phyloP scores from a whole-genome alignment of 2,329 filamentous ascomycete genomes.

The Colletotrichum siamense region DNA sequence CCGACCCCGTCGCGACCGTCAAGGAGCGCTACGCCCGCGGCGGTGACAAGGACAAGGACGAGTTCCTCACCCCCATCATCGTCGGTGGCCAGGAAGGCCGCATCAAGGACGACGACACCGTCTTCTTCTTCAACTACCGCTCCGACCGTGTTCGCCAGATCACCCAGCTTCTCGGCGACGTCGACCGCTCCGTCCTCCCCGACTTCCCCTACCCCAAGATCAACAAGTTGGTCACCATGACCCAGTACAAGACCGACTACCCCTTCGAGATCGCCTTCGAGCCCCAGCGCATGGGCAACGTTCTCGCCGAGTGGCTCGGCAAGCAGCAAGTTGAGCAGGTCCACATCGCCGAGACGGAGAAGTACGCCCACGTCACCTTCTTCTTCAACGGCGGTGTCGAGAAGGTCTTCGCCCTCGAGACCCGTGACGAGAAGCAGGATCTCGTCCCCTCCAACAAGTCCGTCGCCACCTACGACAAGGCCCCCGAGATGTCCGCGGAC shows the following conservation, averaged over 20 bases:
- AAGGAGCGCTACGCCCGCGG: constrained; percentile 85
- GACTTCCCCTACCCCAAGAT: constrained; percentile 96
- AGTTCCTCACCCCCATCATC: constrained; percentile 98
- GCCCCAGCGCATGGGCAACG: constrained; percentile 95
- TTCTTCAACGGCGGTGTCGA: constrained; percentile 99
- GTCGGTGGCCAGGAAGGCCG: constrained; percentile 85
- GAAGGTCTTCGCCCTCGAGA: constrained; percentile 92
- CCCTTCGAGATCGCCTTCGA: constrained; percentile 91
- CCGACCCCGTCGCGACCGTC: constrained; percentile 85
- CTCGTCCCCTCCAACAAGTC: constrained; percentile 86
- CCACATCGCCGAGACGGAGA: constrained; percentile 97
- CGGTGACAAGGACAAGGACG: constrained; percentile 76
- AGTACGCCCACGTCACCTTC: constrained; percentile 99
- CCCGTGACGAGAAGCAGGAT: constrained; percentile 81
- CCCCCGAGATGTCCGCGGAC: constrained; percentile 95
- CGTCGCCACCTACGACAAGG: constrained; percentile 92
- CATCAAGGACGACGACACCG: constrained; percentile 88
- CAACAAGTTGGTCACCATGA: constrained; percentile 90
- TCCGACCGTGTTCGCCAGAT: constrained; percentile 97
- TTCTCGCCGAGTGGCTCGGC: constrained; percentile 95
- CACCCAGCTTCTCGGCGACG: constrained; percentile 89
- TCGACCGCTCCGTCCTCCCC: constrained; percentile 87
- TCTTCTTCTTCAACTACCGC: constrained; percentile 99
- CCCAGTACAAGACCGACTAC: constrained; percentile 95
- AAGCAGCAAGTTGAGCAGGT: constrained; percentile 92